phyloP scores from a whole-genome alignment of 23 red algal species.

The Gracilaria vermiculophylla region DNA sequence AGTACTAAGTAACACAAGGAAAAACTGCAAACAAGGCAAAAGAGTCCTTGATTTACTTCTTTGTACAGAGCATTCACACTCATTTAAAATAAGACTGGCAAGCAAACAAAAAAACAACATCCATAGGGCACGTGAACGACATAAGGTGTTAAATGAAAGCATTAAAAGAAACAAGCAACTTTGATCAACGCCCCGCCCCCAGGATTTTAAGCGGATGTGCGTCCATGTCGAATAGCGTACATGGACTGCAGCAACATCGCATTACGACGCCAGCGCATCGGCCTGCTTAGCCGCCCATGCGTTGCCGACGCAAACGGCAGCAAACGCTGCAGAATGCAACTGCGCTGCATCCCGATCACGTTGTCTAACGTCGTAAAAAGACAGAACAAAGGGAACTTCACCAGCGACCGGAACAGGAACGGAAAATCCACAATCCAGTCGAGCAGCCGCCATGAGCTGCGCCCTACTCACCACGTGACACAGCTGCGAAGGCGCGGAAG shows the following conservation, averaged over 20 bases:
- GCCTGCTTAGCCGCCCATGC: conserved; percentile 33
- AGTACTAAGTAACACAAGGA: too few relatives aligned
- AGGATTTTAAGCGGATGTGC: neutral
- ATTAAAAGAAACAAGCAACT: neutral
- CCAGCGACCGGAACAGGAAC: conserved; percentile 40
- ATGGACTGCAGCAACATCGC: neutral
- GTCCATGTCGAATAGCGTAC: neutral
- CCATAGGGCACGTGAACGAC: neutral
- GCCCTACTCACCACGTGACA: neutral
- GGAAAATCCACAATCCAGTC: neutral
- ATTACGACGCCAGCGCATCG: neutral
- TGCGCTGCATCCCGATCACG: conserved; percentile 8
- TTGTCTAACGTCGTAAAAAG: conserved; percentile 48
- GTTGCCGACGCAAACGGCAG: conserved; percentile 30
- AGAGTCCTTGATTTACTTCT: neutral
- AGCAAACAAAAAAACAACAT: neutral
- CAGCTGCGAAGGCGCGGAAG: neutral
- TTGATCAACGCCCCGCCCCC: neutral
- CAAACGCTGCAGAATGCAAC: conserved; percentile 41
- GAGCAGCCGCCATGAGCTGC: conserved; percentile 27
- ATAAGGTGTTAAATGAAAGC: neutral
- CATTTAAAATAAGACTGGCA: neutral
- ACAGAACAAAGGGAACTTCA: conserved; percentile 2
- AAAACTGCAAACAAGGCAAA: too few relatives aligned
- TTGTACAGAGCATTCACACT: neutral